Base-by-base conservation (phyloP, 2,329 filamentous ascomycete species). In the Pseudogymnoascus sp. region DNA sequence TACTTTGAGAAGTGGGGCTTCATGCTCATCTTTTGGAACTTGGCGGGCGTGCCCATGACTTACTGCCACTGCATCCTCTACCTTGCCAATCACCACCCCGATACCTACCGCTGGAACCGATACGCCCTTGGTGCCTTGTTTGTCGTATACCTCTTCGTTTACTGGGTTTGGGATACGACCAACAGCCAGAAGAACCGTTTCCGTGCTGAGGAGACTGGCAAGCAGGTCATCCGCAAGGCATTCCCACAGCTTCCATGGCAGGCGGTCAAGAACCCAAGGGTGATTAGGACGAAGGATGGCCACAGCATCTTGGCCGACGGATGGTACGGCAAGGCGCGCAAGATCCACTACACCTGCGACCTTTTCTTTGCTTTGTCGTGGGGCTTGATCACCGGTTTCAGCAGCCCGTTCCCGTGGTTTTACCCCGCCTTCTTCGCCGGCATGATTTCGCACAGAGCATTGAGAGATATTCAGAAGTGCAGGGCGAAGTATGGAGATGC, bases 1-100 rank as follows among this genome's bases (percentile, higher is more conserved):
- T 96, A 95, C 79, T 93, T 91, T 70, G 92, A 96, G 80, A 96
- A 96, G 78, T 92, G 90, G 84, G 92, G 92, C 60, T 96, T 96
- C 79, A 96, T 96, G 92, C 84, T 96, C 67, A 95, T 95, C 75
- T 96, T 96, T 84, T 96, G 92, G 92, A 96, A 96, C 76, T 80
- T 96, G 73, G 91, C 92, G 50, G 92, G 92, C 67, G 92, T 96
- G 26, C 92, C 92, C 13, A 81, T 96, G 60, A 92, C 86, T 61
- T 96, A 96, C 81, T 96, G 91, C 78, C 92, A 96, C 79, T 94
- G 89, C 82, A 93, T 89, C 58, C 85, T 96, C 69, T 96, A 89
- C 77, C 82, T 96, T 59, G 91, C 91, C 67, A 92, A 89, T 75
- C 91, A 95, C 74, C 77, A 88, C 69, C 89, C 92, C 0, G 81